Conservation (phyloP, 352 stramenopile genomes). For the Bremia lactucae region DNA sequence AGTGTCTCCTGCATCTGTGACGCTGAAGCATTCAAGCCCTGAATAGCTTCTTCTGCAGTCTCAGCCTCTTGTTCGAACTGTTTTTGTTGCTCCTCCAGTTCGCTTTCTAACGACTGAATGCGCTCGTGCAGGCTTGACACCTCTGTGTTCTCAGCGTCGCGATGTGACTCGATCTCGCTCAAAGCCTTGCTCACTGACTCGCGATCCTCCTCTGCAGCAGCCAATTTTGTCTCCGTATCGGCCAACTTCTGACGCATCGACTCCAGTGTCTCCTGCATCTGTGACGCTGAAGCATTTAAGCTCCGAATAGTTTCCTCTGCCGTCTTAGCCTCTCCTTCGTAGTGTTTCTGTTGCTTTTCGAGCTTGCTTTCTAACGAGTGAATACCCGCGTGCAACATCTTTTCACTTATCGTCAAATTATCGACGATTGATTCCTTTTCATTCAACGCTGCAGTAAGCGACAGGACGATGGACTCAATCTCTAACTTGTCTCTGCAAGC, state of each 20-base stretch:
- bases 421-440: neutral
- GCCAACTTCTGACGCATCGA: conserved; percentile 14
- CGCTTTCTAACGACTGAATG: conserved; percentile 8
- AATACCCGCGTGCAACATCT: conserved; percentile 1
- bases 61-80: conserved; percentile 11
- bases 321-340: conserved; percentile 6
- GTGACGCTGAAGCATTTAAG: conserved; percentile 10
- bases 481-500: conserved; percentile 3
- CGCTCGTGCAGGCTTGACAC: conserved; percentile 4
- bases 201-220: conserved; percentile 10
- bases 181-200: conserved; percentile 9
- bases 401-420: neutral
- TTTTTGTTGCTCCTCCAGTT: conserved; percentile 15
- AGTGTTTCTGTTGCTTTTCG: conserved; percentile 14
- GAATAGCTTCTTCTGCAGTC: conserved; percentile 13
- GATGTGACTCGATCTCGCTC: conserved; percentile 9
- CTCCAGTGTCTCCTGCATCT: conserved; percentile 9
- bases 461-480: neutral
- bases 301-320: conserved; percentile 15
- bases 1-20: conserved; percentile 5
- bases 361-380: conserved; percentile 14
- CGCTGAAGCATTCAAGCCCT: conserved; percentile 11
- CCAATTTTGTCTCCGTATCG: conserved; percentile 10
- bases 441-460: conserved; percentile 1
- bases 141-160: conserved; percentile 12